Conservation (phyloP, 2,329 filamentous ascomycete species). For the Paraphoma chrysanthemicola region DNA sequence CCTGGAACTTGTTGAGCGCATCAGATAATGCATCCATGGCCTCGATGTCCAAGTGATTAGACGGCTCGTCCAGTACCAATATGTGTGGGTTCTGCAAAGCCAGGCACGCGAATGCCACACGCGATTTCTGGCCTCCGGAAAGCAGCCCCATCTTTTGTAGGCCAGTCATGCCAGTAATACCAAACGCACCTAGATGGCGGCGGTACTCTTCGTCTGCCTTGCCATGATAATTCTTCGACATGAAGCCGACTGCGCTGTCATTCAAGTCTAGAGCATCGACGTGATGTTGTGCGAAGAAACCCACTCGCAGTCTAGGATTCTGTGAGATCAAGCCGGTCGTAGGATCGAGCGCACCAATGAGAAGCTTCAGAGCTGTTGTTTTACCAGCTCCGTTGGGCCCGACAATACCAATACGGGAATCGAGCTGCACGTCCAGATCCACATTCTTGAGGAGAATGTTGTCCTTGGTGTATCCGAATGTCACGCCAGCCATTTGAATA, state of each 20-base stretch:
- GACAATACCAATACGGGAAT: conserved; percentile 98
- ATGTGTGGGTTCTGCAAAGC: conserved; percentile 95
- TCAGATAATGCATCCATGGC: conserved; percentile 95
- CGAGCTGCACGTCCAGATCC: conserved; percentile 94
- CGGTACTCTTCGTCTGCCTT: conserved; percentile 96
- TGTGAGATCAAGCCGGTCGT: conserved; percentile 83
- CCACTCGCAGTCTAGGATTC: conserved; percentile 85
- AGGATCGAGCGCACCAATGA: conserved; percentile 83
- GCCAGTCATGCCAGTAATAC: conserved; percentile 90
- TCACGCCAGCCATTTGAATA: conserved; percentile 93
- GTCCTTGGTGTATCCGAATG: conserved; percentile 85
- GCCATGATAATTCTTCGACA: conserved; percentile 90
- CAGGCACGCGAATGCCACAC: conserved; percentile 97
- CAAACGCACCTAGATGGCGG: conserved; percentile 85
- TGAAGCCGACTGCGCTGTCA: conserved; percentile 90
- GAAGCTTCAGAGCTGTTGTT: conserved; percentile 96
- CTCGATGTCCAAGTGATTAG: conserved; percentile 98
- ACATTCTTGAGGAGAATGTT: conserved; percentile 83
- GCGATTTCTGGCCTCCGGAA: conserved; percentile 97
- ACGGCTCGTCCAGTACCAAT: conserved; percentile 96
- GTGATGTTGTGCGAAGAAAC: conserved; percentile 98
- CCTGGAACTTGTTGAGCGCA: conserved; percentile 85
- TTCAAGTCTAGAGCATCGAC: conserved; percentile 94
- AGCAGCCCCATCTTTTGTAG: conserved; percentile 94
- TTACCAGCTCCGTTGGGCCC: conserved; percentile 99